phyloP scores from a whole-genome alignment of 1,284 basidiomycete species.

The Lentinus polychrous region DNA sequence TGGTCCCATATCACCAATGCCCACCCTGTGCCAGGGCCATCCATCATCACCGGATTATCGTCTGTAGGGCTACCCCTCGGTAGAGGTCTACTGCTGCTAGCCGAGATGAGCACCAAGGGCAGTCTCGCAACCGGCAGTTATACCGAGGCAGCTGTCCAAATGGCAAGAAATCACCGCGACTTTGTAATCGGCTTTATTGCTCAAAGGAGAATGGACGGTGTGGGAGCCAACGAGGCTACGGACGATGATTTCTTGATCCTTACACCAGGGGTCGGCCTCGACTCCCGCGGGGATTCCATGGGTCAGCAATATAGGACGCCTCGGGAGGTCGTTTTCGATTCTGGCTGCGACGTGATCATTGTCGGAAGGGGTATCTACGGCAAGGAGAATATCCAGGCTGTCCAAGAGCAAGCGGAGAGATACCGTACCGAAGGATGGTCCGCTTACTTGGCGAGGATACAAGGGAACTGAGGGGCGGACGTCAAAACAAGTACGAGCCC shows the following conservation, averaged over 20 bases:
- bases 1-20: conserved; percentile 99
- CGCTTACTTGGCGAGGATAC: conserved; percentile 51
- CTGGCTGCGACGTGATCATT: conserved; percentile 97
- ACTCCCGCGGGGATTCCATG: conserved; percentile 78
- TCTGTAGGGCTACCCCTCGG: conserved; percentile 81
- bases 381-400: conserved; percentile 51
- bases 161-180: conserved; percentile 76
- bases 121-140: conserved; percentile 83
- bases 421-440: conserved; percentile 89
- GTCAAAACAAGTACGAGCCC: no score
- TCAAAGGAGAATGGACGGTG: conserved; percentile 72
- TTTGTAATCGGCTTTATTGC: conserved; percentile 98
- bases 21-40: conserved; percentile 91
- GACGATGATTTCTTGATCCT: conserved; percentile 81
- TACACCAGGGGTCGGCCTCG: conserved; percentile 90
- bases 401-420: conserved; percentile 69
- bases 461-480: neutral
- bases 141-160: conserved; percentile 79
- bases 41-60: conserved; percentile 84
- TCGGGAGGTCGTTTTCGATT: conserved; percentile 72
- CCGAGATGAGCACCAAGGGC: conserved; percentile 95
- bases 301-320: conserved; percentile 98
- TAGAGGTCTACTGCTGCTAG: conserved; percentile 86
- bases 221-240: conserved; percentile 34
- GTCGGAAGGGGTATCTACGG: conserved; percentile 96